Conservation (phyloP, 169 alveolate genomes). For the Plasmodium cynomolgi region DNA sequence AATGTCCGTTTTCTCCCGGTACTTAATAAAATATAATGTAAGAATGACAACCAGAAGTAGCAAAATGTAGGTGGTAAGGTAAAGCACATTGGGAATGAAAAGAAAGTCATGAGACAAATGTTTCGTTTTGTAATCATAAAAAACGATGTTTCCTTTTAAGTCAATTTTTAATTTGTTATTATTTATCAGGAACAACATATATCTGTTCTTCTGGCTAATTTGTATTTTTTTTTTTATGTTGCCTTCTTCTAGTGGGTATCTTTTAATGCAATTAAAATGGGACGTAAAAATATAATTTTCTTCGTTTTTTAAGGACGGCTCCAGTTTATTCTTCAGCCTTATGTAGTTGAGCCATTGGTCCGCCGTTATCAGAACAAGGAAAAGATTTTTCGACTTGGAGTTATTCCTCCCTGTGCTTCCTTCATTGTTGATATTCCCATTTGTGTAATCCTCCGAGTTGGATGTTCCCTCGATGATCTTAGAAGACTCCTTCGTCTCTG, state of each 20-base stretch:
- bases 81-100: constrained; percentile 56
- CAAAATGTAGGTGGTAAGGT: background rate
- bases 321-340: constrained; percentile 52
- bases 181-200: constrained; percentile 63
- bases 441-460: background rate
- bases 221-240: constrained; percentile 34
- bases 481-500: background rate
- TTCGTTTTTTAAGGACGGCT: constrained; percentile 51
- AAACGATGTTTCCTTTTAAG: constrained; percentile 58
- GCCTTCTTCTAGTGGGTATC: constrained; percentile 65
- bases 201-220: constrained; percentile 65
- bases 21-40: constrained; percentile 26
- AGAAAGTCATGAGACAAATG: constrained; percentile 58
- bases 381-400: constrained; percentile 31
- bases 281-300: constrained; percentile 69
- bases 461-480: background rate
- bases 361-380: constrained; percentile 58
- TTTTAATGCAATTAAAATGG: constrained; percentile 56
- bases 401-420: background rate
- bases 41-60: constrained; percentile 2
- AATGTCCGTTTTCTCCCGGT: constrained; percentile 40
- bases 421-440: background rate
- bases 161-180: constrained; percentile 33
- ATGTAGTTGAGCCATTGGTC: constrained; percentile 66
- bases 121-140: constrained; percentile 66